Base-by-base conservation (phyloP, 148 eudicot species). In the Beta vulgaris region DNA sequence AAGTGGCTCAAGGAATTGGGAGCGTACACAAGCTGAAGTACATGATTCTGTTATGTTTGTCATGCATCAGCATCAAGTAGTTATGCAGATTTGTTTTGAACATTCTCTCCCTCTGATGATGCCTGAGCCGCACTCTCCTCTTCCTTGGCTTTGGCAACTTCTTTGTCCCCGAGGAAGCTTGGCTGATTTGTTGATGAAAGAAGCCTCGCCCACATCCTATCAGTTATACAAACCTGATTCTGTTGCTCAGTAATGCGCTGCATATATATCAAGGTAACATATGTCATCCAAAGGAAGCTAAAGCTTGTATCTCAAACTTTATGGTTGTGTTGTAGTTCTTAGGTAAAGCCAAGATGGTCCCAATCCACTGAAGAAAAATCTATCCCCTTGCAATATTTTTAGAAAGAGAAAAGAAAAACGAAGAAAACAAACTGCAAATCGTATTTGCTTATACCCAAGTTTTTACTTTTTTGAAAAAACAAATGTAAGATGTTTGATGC, bases 141-240 rank as follows among this genome's bases (percentile, higher is more conserved):
- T 67, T 81, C 79, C 75, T 73, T 82, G 34, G 79, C 85, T 75
- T 84, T 86, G 53, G 70, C 79, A 19, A 78, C 36, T 4, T 83
- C 84, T 68, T 74, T 85, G 16, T 84, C 78, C 23, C 80, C 65
- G 68, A 92, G 72, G 72, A 92, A 92, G 85, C 97, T 92, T 37
- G 93, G 97, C 72, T 88, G 95, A 84, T 87, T 90, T 35, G 95
- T 92, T 0, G 95, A 92, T 21, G 97, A 88, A 60, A 92, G 92
- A 12, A 92, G 88, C 77, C 94, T 82, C 13, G 94, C 94, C 97
- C 97, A 92, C 97, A 92, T 92, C 79, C 97, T 85, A 76, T 91
- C 97, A 0, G 92, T 91, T 82, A 90, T 90, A 57, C 85, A 83
- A 7, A 90, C 97, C 54, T 83, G 76, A 84, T 90, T 87, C 69